A percentile compares a stretch with the other conserved stretches of the same genome.
phyloP scores from a whole-genome alignment of 2,329 filamentous ascomycete species.

The Alternaria dauci region DNA sequence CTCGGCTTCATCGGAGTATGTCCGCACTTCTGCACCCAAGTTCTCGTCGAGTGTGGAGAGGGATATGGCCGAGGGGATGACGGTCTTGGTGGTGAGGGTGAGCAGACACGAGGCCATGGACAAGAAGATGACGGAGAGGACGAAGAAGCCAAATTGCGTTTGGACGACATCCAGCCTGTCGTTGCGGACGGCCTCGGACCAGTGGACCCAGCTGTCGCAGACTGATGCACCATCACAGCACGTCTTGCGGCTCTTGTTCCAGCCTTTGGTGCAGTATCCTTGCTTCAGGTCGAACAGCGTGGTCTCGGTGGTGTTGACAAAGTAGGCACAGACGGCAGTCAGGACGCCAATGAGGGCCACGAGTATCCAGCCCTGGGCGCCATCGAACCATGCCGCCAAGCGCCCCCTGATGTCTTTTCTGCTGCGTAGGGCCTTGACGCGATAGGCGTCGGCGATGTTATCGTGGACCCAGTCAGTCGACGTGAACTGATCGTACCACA shows the following conservation, averaged over 20 bases:
- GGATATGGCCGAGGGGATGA: slow-evolving; percentile 87
- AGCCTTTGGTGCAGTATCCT: slow-evolving; percentile 77
- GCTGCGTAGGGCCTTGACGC: slow-evolving; percentile 81
- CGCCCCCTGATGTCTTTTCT: slow-evolving; percentile 87
- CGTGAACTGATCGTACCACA: slow-evolving; percentile 99
- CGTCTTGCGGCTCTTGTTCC: slow-evolving; percentile 75
- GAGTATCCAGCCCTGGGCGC: slow-evolving; percentile 91
- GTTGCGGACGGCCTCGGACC: slow-evolving; percentile 68
- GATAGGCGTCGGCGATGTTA: slow-evolving; percentile 91
- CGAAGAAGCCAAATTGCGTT: slow-evolving; percentile 81
- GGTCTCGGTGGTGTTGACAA: slow-evolving; percentile 86
- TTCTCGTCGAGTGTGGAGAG: slow-evolving; percentile 93
- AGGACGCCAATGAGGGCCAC: slow-evolving; percentile 88
- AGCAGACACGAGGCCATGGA: slow-evolving; percentile 77
- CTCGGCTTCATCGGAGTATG: slow-evolving; percentile 51
- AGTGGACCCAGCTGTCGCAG: slow-evolving; percentile 69
- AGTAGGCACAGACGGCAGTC: slow-evolving; percentile 85
- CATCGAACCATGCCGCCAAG: slow-evolving; percentile 78
- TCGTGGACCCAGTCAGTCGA: slow-evolving; percentile 99
- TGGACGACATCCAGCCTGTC: slow-evolving; percentile 60
- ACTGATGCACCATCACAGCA: slow-evolving; percentile 66
- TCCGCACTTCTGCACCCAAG: slow-evolving; percentile 68
- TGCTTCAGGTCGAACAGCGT: slow-evolving; percentile 90
- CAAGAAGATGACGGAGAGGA: slow-evolving; percentile 74
- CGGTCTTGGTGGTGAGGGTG: slow-evolving; percentile 89